These are phyloP conservation scores for Cyberlindnera misumaiensis DNA, from an alignment of 805 yeast species.

Conservation along the genomic window DNA sequence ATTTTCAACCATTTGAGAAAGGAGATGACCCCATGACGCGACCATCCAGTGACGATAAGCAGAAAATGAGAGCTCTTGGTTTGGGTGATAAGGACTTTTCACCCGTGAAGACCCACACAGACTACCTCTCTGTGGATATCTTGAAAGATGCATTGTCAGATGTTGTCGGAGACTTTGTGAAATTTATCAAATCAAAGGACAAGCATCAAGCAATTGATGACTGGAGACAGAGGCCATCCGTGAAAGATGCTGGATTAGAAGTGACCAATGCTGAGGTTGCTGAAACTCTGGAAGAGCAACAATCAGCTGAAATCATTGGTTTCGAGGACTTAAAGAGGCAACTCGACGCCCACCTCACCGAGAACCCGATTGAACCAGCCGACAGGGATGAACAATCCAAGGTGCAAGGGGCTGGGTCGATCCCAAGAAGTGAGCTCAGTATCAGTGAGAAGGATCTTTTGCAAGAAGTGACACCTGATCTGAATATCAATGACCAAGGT, in stretches of 20 bases:
- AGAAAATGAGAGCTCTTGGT: slow-evolving; percentile 1
- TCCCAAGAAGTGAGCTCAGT: too few relatives aligned
- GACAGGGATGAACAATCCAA: too few relatives aligned
- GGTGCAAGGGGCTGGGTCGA: too few relatives aligned
- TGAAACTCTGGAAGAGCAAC: background rate
- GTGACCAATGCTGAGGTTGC: slow-evolving; percentile 2
- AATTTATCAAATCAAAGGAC: slow-evolving; percentile 9
- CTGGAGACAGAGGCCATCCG: slow-evolving; percentile 9
- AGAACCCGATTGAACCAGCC: too few relatives aligned
- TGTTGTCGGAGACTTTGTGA: slow-evolving; percentile 4
- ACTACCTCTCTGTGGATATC: slow-evolving; percentile 7
- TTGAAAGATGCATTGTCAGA: slow-evolving; percentile 9
- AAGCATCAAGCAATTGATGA: slow-evolving; percentile 11
- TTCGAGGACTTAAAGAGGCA: slow-evolving; percentile 5
- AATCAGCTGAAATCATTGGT: background rate
- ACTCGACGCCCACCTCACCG: slow-evolving; percentile 3
- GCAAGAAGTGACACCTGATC: too few relatives aligned
- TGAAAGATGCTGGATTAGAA: slow-evolving; percentile 8
- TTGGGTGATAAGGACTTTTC: slow-evolving; percentile 7
- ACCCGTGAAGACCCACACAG: slow-evolving; percentile 6
- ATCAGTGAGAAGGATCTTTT: too few relatives aligned
- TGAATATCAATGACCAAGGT: too few relatives aligned
- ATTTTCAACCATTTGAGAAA: too few relatives aligned
- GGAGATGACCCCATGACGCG: too few relatives aligned
- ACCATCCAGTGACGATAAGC: background rate